Evolutionary conservation across 1,139 yeast species (phyloP), one percentile per base, ranked within the genome.

Genomic region (Magnusiomyces tetraspermus): DNA sequence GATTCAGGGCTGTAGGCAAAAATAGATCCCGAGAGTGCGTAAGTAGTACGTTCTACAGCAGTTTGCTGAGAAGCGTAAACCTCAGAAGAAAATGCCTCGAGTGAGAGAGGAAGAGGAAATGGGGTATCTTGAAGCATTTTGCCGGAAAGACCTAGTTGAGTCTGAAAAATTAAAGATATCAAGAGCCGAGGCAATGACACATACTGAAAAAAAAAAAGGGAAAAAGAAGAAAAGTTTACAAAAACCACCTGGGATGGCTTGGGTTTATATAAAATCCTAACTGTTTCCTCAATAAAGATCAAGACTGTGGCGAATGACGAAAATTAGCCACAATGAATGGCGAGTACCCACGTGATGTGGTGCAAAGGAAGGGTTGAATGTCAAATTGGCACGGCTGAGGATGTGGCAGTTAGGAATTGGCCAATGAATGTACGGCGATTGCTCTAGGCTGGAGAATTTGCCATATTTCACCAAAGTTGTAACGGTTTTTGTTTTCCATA

Each of bases 1-100:
- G 78, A 75, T 49, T 80, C 78, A 15, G 85, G 85, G 42, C 85
- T 76, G 55, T 85, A 89, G 55, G 84, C 78, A 70, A 89, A 89
- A 52, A 89, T 75, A 60, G 80, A 76, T 58, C 77, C 74, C 48
- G 83, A 75, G 56, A 83, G 69, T 37, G 84, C 72, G 66, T 83
- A 86, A 41, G 85, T 71, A 4, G 85, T 76, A 59, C 85, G 85
- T 62, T 80, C 77, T 56, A 86, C 77, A 47, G 85, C 71, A 50
- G 80, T 74, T 60, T 75, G 74, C n/a, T 86, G 80, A n/a, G 87
- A 77, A 47, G 61, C 58, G 49, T 63, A 63, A 19, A 61, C 50
- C 10, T 63, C 56, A 0, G 67, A 65, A 22, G 56, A 44, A 31
- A 61, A 46, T n/a, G 63, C 53, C 22, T 57, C 54, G 30, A 63